Conservation (phyloP, 768 basidiomycete species). For the Boletellus ananiceps region DNA sequence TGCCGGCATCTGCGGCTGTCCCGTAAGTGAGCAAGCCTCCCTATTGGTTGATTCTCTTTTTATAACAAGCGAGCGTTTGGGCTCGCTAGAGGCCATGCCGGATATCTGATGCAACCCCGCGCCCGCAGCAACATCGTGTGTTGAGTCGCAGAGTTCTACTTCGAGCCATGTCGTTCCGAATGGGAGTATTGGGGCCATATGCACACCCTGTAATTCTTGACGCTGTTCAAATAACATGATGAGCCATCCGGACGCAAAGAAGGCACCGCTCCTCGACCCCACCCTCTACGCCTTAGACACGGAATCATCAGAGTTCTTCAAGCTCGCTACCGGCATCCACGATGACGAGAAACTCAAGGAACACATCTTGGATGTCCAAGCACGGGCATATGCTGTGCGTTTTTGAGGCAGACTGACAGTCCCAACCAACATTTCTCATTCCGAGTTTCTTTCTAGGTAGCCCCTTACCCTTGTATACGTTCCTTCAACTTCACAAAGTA, state of each 20-base stretch:
- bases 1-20: too few relatives aligned
- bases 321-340: constrained; percentile 26
- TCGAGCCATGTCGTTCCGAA: too few relatives aligned
- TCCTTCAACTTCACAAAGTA: constrained; percentile 18
- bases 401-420: not conserved
- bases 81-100: too few relatives aligned
- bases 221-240: not conserved
- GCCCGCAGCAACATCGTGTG: too few relatives aligned
- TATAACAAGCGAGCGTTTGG: too few relatives aligned
- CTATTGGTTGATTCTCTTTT: too few relatives aligned
- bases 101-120: too few relatives aligned
- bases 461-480: constrained; percentile 23
- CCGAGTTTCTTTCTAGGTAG: constrained; percentile 10
- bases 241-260: not conserved
- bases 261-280: constrained; percentile 5
- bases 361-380: constrained; percentile 34
- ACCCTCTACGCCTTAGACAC: constrained; percentile 12
- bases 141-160: too few relatives aligned
- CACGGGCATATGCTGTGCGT: constrained; percentile 30
- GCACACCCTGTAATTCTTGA: too few relatives aligned
- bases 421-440: not conserved
- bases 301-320: constrained; percentile 25
- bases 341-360: constrained; percentile 28
- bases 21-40: too few relatives aligned
- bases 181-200: too few relatives aligned